Evolutionary conservation across 2,329 filamentous ascomycete species (phyloP).

Genomic region (Drechslerella stenobrocha): DNA sequence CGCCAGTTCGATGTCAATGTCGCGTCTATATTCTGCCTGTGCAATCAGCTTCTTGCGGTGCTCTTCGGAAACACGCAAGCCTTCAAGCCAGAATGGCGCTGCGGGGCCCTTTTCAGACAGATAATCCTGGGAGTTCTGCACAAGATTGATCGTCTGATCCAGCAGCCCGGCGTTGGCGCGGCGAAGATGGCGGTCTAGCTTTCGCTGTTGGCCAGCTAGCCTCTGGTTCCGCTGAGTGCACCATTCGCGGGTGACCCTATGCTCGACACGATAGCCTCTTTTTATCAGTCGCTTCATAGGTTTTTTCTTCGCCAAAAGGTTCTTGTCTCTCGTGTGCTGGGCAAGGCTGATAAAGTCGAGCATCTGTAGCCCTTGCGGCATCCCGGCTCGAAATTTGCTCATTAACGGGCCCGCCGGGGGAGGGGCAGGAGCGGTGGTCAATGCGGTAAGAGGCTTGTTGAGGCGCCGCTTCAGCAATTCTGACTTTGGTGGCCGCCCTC

Average conservation of each 20-base stretch:
- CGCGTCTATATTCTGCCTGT: constrained; percentile 5
- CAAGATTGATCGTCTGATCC: constrained; percentile 33
- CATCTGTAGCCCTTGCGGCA: constrained; percentile 29
- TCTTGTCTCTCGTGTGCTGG: constrained; percentile 26
- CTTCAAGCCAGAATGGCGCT: constrained; percentile 25
- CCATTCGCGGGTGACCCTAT: constrained; percentile 38
- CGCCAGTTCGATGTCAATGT: not conserved
- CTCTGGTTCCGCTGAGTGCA: constrained; percentile 25
- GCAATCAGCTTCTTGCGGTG: constrained; percentile 9
- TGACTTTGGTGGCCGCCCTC: constrained; percentile 36
- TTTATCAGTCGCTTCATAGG: constrained; percentile 36
- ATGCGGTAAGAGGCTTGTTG: not conserved
- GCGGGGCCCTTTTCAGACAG: constrained; percentile 28
- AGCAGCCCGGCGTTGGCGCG: constrained; percentile 36
- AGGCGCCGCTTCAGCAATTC: constrained; percentile 17
- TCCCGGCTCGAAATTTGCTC: constrained; percentile 22
- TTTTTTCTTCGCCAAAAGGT: constrained; percentile 22
- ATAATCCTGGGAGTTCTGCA: constrained; percentile 19
- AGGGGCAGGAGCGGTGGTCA: not conserved
- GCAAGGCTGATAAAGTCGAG: constrained; percentile 25
- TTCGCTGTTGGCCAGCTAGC: constrained; percentile 21
- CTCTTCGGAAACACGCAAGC: constrained; percentile 13
- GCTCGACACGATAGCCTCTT: constrained; percentile 33
- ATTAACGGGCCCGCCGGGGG: constrained; percentile 15
- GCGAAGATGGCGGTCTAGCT: constrained; percentile 29